Base-by-base conservation (phyloP, 2,329 filamentous ascomycete genomes). In the Aspergillus tamarii region DNA sequence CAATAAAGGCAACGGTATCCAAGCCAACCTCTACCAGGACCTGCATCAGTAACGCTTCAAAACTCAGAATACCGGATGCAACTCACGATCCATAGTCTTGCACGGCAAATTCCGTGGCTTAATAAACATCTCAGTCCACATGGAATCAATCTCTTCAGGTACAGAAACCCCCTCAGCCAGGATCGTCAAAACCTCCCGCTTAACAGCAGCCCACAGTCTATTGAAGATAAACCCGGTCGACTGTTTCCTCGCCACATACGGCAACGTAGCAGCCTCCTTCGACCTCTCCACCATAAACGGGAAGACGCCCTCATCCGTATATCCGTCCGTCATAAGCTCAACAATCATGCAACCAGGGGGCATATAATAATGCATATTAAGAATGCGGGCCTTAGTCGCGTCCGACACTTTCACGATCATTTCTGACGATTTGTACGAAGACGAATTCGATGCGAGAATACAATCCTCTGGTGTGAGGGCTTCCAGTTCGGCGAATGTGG, bases 151-250 rank as follows among this genome's bases (percentile, higher is more conserved):
- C 59, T 84, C 80, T 26, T 79, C 74, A 0, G 85, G 83, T 1
- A 74, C 76, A 0, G 80, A 78, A 0, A 87, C 83, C 0, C 79
- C 84, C 56, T 87, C 84, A 0, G 80, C 76, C 5, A 87, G 66
- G 11, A 86, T 83, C 0, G 71, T 78, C 57, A 87, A 64, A 1
- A 74, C 71, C 66, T 87, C 84, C 1, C 85, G 76, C 71, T 87
- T 87, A 28, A 87, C 77, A 0, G 84, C 84, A 1, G 85, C 85
- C 84, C 85, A 87, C 0, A 87, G 69, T 0, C 85, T 80, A 61
- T 87, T 87, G 67, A 85, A 84, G 45, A 87, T 82, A 66, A 87
- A 83, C 0, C 85, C 73, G 0, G 84, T 84, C 0, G 83, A 85
- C 65, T 86, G 81, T 56, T 80, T 81, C 12, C 76, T 69, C 0